phyloP scores from a whole-genome alignment of 139 green algal genomes.

The Coelastrella sp. region DNA sequence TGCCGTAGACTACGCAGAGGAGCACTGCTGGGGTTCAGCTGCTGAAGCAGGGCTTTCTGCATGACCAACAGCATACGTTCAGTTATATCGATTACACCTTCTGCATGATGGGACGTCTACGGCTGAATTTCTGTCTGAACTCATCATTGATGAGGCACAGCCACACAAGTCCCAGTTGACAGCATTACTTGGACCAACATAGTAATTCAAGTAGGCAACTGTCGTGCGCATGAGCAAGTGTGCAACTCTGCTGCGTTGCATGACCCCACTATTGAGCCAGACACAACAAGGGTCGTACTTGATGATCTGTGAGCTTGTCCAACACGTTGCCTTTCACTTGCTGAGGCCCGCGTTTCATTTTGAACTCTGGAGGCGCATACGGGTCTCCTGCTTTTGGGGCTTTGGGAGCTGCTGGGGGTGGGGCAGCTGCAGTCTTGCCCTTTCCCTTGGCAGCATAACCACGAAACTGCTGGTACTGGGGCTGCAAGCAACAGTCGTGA shows the following conservation, averaged over 20 bases:
- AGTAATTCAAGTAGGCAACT: too few relatives aligned
- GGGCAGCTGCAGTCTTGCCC: background rate
- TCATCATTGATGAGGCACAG: background rate
- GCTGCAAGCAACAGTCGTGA: too few relatives aligned
- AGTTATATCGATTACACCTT: too few relatives aligned
- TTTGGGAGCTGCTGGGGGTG: background rate
- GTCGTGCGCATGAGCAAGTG: too few relatives aligned
- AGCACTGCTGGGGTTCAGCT: background rate
- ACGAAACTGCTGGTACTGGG: background rate
- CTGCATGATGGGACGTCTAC: too few relatives aligned
- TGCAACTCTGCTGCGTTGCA: too few relatives aligned
- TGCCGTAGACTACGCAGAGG: slow-evolving; percentile 36
- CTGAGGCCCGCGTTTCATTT: background rate
- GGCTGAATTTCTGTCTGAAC: too few relatives aligned
- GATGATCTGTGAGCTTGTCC: background rate
- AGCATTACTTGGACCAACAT: too few relatives aligned
- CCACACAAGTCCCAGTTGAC: too few relatives aligned
- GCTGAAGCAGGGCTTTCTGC: slow-evolving; percentile 38
- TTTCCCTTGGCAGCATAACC: slow-evolving; percentile 22
- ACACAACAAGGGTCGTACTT: slow-evolving; percentile 17
- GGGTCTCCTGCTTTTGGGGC: background rate
- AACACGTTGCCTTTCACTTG: background rate
- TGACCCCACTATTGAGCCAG: too few relatives aligned
- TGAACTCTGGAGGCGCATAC: slow-evolving; percentile 27
- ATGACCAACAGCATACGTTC: background rate